Percentiles rank a stretch among this genome's conserved stretches.
These are phyloP conservation scores for Aspergillus candidus DNA, from an alignment of 2,329 filamentous ascomycete genomes.

Conservation along the genomic window DNA sequence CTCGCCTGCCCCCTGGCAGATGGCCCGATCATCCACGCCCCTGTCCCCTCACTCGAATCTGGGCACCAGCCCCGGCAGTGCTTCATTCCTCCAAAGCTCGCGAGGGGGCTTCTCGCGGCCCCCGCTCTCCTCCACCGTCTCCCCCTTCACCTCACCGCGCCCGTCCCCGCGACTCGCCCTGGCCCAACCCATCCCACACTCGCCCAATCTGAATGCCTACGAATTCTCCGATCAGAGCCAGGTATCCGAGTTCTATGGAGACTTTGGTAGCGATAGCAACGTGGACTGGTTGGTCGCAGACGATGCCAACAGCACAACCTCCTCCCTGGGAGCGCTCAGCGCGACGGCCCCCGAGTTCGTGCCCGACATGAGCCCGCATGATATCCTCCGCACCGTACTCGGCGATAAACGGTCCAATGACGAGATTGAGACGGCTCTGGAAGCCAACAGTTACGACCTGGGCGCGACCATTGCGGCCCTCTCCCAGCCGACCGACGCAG, in stretches of 20 bases:
- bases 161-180: slow-evolving; percentile 87
- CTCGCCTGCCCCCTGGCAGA: slow-evolving; percentile 90
- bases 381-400: slow-evolving; percentile 92
- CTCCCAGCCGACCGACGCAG: slow-evolving; percentile 64
- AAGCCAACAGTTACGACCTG: slow-evolving; percentile 84
- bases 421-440: slow-evolving; percentile 86
- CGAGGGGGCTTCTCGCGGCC: slow-evolving; percentile 70
- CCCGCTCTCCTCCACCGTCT: slow-evolving; percentile 69
- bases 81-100: slow-evolving; percentile 67
- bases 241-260: slow-evolving; percentile 78
- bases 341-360: slow-evolving; percentile 77
- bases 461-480: slow-evolving; percentile 85
- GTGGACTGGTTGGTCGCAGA: slow-evolving; percentile 94
- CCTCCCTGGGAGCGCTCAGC: slow-evolving; percentile 71
- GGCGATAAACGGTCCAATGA: slow-evolving; percentile 85
- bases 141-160: slow-evolving; percentile 88
- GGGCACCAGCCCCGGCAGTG: slow-evolving; percentile 73
- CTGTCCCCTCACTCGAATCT: slow-evolving; percentile 72
- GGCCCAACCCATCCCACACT: slow-evolving; percentile 90
- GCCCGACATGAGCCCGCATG: slow-evolving; percentile 92
- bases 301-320: slow-evolving; percentile 73
- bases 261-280: slow-evolving; percentile 79
- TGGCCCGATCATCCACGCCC: slow-evolving; percentile 67
- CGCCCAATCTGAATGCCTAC: slow-evolving; percentile 88
- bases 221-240: slow-evolving; percentile 83